Conservation (phyloP, 305 asterid species). For the Solanum chacoense region DNA sequence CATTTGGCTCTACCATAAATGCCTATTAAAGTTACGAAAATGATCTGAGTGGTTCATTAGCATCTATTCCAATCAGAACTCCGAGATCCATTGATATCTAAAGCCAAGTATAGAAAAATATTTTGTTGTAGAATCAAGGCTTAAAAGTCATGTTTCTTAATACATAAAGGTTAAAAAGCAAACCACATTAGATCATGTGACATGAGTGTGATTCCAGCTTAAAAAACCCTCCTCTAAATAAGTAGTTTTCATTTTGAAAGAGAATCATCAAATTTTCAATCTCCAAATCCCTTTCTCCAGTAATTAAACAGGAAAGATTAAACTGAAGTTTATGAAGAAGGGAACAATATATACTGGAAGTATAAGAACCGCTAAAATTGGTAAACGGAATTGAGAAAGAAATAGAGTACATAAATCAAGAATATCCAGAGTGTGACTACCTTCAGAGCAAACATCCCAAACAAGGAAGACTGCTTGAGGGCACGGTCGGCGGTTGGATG, state of each 20-base stretch:
- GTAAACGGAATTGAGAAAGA: background rate
- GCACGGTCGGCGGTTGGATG: constrained; percentile 59
- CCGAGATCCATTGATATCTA: background rate
- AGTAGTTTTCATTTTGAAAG: background rate
- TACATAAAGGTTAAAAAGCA: background rate
- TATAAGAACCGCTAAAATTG: background rate
- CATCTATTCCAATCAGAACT: background rate
- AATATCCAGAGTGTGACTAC: constrained; percentile 19
- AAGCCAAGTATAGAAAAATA: background rate
- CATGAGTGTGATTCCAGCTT: background rate
- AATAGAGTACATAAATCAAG: background rate
- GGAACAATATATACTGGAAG: background rate
- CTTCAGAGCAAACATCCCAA: constrained; percentile 95
- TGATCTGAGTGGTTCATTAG: background rate
- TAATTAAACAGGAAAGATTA: background rate
- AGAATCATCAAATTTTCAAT: background rate
- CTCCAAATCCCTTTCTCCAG: background rate
- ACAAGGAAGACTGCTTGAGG: constrained; percentile 74
- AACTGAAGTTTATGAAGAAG: background rate
- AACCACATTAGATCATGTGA: background rate
- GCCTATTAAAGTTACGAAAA: background rate
- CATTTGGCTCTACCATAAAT: background rate
- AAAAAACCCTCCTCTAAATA: background rate
- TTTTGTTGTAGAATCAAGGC: background rate
- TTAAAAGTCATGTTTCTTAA: background rate